These are phyloP conservation scores for Parascedosporium putredinis DNA, from an alignment of 2,329 filamentous ascomycete genomes.

Conservation along the genomic window DNA sequence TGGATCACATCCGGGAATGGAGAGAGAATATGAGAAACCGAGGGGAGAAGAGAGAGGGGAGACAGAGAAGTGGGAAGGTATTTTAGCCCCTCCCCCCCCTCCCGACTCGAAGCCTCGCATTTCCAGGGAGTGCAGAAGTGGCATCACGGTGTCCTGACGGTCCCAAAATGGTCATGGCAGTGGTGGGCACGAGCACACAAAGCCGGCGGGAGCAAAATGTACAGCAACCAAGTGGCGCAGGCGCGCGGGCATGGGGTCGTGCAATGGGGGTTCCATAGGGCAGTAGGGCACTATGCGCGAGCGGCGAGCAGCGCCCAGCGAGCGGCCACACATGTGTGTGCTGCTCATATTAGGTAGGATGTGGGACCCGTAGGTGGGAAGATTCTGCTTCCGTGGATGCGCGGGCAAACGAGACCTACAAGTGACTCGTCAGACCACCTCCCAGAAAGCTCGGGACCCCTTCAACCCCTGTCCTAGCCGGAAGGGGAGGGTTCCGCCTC, in stretches of 20 bases:
- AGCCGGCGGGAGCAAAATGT: not conserved
- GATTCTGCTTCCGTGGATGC: not conserved
- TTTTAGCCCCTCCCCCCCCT: too few species aligned
- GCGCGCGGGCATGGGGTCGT: not conserved
- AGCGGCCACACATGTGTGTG: not conserved
- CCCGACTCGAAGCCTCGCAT: too few species aligned
- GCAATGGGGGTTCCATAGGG: not conserved
- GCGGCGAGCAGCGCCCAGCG: not conserved
- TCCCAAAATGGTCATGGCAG: not conserved
- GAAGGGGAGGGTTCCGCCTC: not conserved
- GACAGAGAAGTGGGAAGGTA: too few species aligned
- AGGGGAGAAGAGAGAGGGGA: too few species aligned
- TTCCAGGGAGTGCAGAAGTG: too few species aligned
- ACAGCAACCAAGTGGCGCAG: not conserved
- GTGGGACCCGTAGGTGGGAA: not conserved
- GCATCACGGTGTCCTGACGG: not conserved
- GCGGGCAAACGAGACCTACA: not conserved
- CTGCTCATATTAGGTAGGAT: not conserved
- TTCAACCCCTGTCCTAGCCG: not conserved
- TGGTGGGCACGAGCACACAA: not conserved
- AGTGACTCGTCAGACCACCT: slow-evolving; percentile 4
- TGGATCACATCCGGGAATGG: too few species aligned
- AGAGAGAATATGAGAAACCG: too few species aligned
- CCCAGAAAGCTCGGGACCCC: not conserved
- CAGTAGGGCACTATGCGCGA: not conserved